Base-by-base conservation (phyloP, 2,329 filamentous ascomycete species). In the Fusarium sp. region DNA sequence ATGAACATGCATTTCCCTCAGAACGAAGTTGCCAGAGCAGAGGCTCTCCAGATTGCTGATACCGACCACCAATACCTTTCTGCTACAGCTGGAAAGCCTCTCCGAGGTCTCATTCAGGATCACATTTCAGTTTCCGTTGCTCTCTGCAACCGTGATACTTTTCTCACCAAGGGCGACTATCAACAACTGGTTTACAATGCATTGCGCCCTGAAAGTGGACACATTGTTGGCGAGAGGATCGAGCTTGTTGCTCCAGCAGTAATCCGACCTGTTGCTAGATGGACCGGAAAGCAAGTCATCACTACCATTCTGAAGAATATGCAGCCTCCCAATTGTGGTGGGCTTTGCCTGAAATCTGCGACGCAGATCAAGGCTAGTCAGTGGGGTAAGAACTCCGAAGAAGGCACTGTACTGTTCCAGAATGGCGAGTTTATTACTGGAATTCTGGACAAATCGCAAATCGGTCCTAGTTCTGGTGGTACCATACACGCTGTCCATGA, bases 1-100 rank as follows among this genome's bases (percentile, higher is more conserved):
- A 99, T 99, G 96, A 99, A 99, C 80, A 97, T 99, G 94, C 96
- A 99, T 81, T 98, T 99, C 77, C 96, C 96, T 2, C 96, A 99
- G 75, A 98, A 97, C 73, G 97, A 98, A 78, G 86, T 98, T 70
- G 96, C 96, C 18, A 88, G 96, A 73, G 93, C 95, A 4, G 96
- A 99, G 82, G 96, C 96, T 3, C 87, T 97, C 72, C 93, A 94
- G 72, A 91, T 99, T 75, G 96, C 96, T 40, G 95, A 98, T 78
- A 98, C 96, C 4, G 95, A 99, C 78, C 94, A 98, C 77, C 96
- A 99, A 76, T 99, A 99, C 78, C 87, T 99, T 37, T 97, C 94
- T 34, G 93, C 92, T 21, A 99, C 96, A 5, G 93, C 93, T 18
- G 96, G 96, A 59, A 97, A 97, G 77, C 96, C 96, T 0, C 85